Evolutionary conservation across 2,329 filamentous ascomycete species (phyloP), one percentile per base, ranked within the genome.

Genomic region (Aspergillus sp.): DNA sequence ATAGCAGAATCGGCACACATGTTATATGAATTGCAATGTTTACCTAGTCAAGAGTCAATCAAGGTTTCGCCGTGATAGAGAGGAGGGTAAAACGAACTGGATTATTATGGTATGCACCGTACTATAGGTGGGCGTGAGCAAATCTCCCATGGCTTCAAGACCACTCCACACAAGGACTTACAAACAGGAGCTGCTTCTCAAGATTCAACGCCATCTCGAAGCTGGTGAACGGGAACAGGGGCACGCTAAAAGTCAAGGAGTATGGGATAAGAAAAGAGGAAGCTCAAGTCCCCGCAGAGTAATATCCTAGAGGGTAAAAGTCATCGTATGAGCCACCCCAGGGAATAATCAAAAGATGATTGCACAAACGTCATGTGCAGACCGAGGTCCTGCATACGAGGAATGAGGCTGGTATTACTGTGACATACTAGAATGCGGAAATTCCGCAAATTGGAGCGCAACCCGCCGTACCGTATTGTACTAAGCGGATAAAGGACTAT

Each of bases 61-160:
- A 59, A 60, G 64, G 70, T 61, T 63, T 21, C 49, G 53, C 58
- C 33, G 62, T 62, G 55, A 24, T 46, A 52, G 44, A 47, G 23
- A 40, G 37, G 55, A 46, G 60, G 27, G 27, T 8, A 55, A 57
- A 7, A 60, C 76, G 57, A 79, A 88, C 85, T 58, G 83, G 79
- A 68, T 88, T 81, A 68, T 86, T 84, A 68, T 88, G 86, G 68
- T 88, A 88, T 63, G 84, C 79, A 64, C 86, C 86, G 79, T 88
- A 88, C 86, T 88, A 47, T 17, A 27, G 15, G 19, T 17, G 24
- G 15, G 17, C 6, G 44, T 55, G 37, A 57, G 56, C 39, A 50
- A 53, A 53, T 48, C 27, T 43, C 17, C 33, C n/a, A 19, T 35
- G 19, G 19, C 24, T 31, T 62, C 64, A 64, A 17, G 44, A 19